These are phyloP conservation scores for Tetracladium maxilliforme DNA, from an alignment of 2,329 filamentous ascomycete species.

Conservation along the genomic window DNA sequence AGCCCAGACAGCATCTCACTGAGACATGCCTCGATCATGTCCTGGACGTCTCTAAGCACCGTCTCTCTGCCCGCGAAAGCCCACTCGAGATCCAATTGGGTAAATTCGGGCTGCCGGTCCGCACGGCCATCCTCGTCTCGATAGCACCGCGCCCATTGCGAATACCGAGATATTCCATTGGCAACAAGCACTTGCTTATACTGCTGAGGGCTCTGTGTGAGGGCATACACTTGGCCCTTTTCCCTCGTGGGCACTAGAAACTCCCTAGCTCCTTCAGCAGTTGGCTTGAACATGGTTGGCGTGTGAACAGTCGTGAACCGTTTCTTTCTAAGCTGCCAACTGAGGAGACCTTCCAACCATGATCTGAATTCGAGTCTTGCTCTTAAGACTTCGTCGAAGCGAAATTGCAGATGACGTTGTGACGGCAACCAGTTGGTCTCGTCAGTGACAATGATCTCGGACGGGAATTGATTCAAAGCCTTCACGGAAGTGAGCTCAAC, in stretches of 20 bases:
- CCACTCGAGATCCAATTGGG: constrained; percentile 91
- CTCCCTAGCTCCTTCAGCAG: constrained; percentile 85
- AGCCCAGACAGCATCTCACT: too few species aligned
- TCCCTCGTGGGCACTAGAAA: constrained; percentile 82
- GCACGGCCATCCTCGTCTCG: constrained; percentile 87
- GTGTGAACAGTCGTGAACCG: constrained; percentile 75
- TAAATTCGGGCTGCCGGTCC: constrained; percentile 93
- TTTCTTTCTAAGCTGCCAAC: constrained; percentile 33
- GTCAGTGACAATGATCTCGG: constrained; percentile 60
- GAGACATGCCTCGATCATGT: constrained; percentile 7
- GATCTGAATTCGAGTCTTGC: constrained; percentile 56
- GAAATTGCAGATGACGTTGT: constrained; percentile 71
- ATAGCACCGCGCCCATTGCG: constrained; percentile 89
- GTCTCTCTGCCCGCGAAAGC: constrained; percentile 61
- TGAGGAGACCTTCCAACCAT: constrained; percentile 33
- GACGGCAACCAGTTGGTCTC: constrained; percentile 55
- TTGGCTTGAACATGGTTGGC: constrained; percentile 91
- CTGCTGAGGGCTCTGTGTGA: constrained; percentile 94
- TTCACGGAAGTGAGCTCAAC: constrained; percentile 38
- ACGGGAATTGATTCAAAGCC: constrained; percentile 58
- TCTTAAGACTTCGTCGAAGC: constrained; percentile 54
- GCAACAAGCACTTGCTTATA: constrained; percentile 98
- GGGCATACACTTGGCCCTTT: constrained; percentile 66
- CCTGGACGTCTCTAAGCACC: constrained; percentile 39
- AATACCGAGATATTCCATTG: constrained; percentile 68